Conservation (phyloP, 179 eudicot genomes). For the Pouteria campechiana region DNA sequence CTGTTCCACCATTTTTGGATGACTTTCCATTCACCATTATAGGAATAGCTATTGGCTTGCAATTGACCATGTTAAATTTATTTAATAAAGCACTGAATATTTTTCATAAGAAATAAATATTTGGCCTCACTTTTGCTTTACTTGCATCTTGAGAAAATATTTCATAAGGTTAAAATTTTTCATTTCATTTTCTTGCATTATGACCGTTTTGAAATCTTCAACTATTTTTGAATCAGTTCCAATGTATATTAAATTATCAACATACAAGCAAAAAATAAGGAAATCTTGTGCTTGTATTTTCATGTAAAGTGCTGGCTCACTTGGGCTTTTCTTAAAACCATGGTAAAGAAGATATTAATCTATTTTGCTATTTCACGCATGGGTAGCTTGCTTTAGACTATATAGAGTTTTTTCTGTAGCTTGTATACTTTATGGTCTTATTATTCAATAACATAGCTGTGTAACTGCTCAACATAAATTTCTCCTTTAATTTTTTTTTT, state of each 20-base stretch:
- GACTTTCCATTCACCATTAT: neutral
- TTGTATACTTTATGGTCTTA: neutral
- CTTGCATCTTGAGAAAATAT: neutral
- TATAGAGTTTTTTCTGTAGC: conserved; percentile 2
- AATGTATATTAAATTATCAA: neutral
- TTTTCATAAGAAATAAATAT: neutral
- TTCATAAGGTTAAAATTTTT: neutral
- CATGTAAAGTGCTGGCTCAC: neutral
- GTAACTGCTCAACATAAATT: no score
- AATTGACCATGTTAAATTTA: neutral
- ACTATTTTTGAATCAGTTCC: neutral
- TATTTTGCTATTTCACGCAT: conserved; percentile 1
- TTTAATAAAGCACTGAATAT: neutral
- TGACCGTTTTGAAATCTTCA: neutral
- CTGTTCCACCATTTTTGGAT: neutral
- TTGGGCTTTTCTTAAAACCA: neutral
- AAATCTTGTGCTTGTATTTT: neutral
- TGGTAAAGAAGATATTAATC: neutral
- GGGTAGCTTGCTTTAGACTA: neutral
- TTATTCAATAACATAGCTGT: no score
- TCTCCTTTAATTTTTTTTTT: no score
- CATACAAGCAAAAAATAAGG: neutral
- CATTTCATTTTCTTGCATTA: no score
- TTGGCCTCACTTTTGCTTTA: neutral
- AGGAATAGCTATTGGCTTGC: neutral